Evolutionary conservation across 768 basidiomycete species (phyloP).

Genomic region (Russula abietina): DNA sequence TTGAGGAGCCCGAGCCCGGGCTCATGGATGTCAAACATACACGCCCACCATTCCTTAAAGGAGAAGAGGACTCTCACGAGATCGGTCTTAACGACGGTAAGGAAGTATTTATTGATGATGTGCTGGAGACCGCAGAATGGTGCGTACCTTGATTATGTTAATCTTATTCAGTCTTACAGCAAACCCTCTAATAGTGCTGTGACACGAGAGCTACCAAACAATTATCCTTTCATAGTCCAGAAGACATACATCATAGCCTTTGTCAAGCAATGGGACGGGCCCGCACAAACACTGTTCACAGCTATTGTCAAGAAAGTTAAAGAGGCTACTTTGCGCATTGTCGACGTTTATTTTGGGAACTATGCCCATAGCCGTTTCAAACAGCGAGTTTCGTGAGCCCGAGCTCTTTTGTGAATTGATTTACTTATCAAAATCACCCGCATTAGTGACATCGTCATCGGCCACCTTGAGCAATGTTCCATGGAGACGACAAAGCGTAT

Average conservation of each 20-base stretch:
- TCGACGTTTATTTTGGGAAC: conserved; percentile 43
- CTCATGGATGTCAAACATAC: too few relatives aligned
- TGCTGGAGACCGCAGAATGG: conserved; percentile 42
- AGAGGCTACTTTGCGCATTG: conserved; percentile 38
- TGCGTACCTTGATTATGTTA: conserved; percentile 30
- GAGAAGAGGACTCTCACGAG: conserved; percentile 24
- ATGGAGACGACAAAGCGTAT: conserved; percentile 1
- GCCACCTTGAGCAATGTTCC: neutral
- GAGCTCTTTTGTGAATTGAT: neutral
- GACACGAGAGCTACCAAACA: conserved; percentile 64
- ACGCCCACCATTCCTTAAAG: conserved; percentile 22
- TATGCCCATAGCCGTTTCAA: conserved; percentile 50
- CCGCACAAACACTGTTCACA: conserved; percentile 42
- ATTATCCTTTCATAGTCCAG: conserved; percentile 60
- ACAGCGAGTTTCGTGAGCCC: conserved; percentile 42
- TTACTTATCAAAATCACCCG: neutral
- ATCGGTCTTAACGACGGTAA: conserved; percentile 4
- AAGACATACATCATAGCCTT: conserved; percentile 42
- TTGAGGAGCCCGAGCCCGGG: too few relatives aligned
- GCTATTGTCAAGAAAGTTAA: conserved; percentile 35
- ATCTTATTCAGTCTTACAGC: neutral
- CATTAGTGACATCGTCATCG: neutral
- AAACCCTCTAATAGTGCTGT: conserved; percentile 42
- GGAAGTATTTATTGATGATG: conserved; percentile 48
- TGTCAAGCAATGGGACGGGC: conserved; percentile 44